Evolutionary conservation across 2,329 filamentous ascomycete genomes (phyloP), one percentile per base, ranked within the genome.

Genomic region (Trichophyton equinum): DNA sequence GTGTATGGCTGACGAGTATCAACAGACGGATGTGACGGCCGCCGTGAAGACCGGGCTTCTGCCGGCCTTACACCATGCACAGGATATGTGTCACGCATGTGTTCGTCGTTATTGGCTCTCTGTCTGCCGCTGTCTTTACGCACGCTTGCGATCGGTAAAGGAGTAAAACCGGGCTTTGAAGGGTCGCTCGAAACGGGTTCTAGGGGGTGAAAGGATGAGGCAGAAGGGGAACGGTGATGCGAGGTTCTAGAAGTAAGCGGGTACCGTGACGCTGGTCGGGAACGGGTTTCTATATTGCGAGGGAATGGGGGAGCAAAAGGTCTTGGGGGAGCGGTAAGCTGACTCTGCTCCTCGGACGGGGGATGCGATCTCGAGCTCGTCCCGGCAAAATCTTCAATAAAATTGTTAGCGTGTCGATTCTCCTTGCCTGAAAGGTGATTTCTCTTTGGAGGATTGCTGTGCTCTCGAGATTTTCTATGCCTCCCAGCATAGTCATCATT

Each of bases 1-100:
- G 79, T 78, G 66, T 81, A 82, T 59, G 66, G 63, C 60, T 79
- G 77, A 44, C 76, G 73, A 22, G 73, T 73, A 62, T 78, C 74
- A 57, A 75, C 65, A 62, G 73, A 73, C 57, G 75, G 73, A 42
- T 75, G 71, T 55, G 75, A 69, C 25, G 74, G 72, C 42, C 77
- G 71, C 55, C 65, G 69, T 61, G 69, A 70, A 58, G 67, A 66
- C 3, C 68, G 68, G 30, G 65, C 62, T 63, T 75, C 71, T 60
- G 68, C 71, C 57, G 65, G 63, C 65, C 70, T 72, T 64, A 67
- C 69, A 33, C 67, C 69, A 66, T 72, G 71, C 40, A 67, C 67
- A 27, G 70, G 63, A 61, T 72, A 73, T 56, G 67, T 63, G 65
- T 74, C 72, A 62, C 69, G 72, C 30, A 67, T 62, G 40, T 67